Percentiles rank a stretch among this genome's conserved stretches.
These are phyloP conservation scores for Delitschia confertaspora DNA, from an alignment of 495 filamentous ascomycete genomes.

Conservation along the genomic window DNA sequence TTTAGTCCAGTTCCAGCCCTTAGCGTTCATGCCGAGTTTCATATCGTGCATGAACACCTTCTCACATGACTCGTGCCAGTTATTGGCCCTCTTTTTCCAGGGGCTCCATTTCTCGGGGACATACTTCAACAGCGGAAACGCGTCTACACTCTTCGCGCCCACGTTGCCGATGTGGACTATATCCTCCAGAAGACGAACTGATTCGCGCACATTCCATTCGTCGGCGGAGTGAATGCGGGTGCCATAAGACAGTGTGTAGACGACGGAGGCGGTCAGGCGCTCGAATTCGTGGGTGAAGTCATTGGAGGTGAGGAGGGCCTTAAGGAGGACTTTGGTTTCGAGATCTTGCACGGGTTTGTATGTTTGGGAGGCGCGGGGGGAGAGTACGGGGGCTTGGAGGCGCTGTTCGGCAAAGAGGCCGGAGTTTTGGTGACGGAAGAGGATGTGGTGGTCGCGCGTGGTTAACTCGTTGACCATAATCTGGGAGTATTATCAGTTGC, in stretches of 20 bases:
- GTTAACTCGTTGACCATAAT: constrained; percentile 23
- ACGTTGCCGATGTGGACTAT: constrained; percentile 25
- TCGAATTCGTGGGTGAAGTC: constrained; percentile 28
- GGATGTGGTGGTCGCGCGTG: not conserved
- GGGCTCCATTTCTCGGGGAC: constrained; percentile 32
- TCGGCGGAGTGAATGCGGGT: constrained; percentile 30
- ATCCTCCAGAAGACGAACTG: constrained; percentile 28
- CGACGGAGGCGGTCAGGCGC: constrained; percentile 32
- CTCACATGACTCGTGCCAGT: constrained; percentile 20
- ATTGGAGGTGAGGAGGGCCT: constrained; percentile 14
- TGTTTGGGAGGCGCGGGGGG: not conserved
- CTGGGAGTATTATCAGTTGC: too few species aligned
- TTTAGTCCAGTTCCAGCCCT: constrained; percentile 12
- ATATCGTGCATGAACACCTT: constrained; percentile 15
- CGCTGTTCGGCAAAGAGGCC: not conserved
- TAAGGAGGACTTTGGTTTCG: constrained; percentile 12
- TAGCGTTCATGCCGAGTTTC: constrained; percentile 2
- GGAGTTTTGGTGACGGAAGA: constrained; percentile 3
- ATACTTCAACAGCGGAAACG: constrained; percentile 33
- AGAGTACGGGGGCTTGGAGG: not conserved
- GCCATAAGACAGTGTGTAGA: constrained; percentile 34
- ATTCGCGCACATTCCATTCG: constrained; percentile 30
- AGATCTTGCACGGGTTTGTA: constrained; percentile 10
- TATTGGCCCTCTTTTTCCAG: constrained; percentile 31
- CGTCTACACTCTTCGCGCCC: constrained; percentile 32